Evolutionary conservation across 139 green algal species (phyloP).

Genomic region (Asterochloris erici): DNA sequence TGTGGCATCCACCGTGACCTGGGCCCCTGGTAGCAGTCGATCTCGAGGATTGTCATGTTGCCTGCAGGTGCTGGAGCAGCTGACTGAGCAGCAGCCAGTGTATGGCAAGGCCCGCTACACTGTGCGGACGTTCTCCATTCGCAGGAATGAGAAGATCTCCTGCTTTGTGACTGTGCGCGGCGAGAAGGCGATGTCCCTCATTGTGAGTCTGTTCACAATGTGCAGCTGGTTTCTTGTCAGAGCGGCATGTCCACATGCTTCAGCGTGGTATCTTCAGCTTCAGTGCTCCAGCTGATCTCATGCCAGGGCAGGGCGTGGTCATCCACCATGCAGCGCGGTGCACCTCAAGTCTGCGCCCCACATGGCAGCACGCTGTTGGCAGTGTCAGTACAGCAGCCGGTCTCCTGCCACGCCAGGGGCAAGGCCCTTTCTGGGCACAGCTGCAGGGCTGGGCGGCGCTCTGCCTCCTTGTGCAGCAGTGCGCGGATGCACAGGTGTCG

Average conservation of each 20-base stretch:
- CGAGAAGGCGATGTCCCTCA: constrained; percentile 98
- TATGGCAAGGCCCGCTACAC: constrained; percentile 99
- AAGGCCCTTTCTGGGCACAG: too few relatives aligned
- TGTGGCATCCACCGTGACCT: too few relatives aligned
- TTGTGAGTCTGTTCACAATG: constrained; percentile 47
- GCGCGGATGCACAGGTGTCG: too few relatives aligned
- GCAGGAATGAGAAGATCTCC: constrained; percentile 99
- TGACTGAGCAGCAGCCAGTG: constrained; percentile 96
- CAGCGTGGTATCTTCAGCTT: background rate
- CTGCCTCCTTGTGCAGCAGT: too few relatives aligned
- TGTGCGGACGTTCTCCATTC: constrained; percentile 95
- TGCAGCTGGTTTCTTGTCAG: background rate
- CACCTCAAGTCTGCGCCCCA: too few relatives aligned
- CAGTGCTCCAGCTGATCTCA: background rate
- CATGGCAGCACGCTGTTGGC: too few relatives aligned
- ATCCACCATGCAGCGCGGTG: too few relatives aligned
- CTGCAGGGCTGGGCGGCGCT: too few relatives aligned
- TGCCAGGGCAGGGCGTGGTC: background rate
- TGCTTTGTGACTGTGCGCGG: constrained; percentile 94
- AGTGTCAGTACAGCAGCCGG: too few relatives aligned
- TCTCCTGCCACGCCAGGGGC: too few relatives aligned
- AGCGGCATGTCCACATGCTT: background rate
- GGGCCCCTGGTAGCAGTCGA: too few relatives aligned
- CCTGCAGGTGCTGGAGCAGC: constrained; percentile 96
- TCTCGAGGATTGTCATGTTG: background rate